These are phyloP conservation scores for Aspergillus mulundensis DNA, from an alignment of 495 filamentous ascomycete genomes.

Conservation along the genomic window DNA sequence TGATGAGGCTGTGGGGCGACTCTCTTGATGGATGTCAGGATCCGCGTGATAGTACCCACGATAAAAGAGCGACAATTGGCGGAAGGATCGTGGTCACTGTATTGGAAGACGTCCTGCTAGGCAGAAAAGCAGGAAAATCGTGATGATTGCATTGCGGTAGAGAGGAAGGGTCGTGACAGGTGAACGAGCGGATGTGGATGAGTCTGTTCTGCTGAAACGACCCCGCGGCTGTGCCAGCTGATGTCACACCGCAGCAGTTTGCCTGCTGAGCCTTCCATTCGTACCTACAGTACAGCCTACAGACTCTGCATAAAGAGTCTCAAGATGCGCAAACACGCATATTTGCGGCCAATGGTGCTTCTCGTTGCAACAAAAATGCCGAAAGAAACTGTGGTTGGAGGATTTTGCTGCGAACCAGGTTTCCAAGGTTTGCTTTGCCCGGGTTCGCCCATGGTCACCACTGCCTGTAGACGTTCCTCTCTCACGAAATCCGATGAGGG, in stretches of 20 bases:
- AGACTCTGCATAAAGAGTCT: background rate
- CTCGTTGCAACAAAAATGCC: background rate
- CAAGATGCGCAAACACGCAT: background rate
- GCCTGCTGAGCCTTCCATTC: conserved; percentile 5
- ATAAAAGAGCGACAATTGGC: background rate
- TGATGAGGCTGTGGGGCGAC: background rate
- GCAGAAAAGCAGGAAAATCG: background rate
- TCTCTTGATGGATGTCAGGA: background rate
- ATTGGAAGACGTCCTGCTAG: background rate
- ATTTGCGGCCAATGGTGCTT: conserved; percentile 2
- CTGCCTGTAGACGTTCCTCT: too few species aligned
- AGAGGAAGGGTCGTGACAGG: background rate
- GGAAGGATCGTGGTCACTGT: background rate
- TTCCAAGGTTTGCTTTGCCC: background rate
- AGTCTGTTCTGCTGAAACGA: conserved; percentile 12
- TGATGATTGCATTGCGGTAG: background rate
- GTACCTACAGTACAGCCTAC: background rate
- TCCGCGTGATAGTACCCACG: background rate
- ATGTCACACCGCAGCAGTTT: conserved; percentile 25
- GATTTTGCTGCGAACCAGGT: background rate
- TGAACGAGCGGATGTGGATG: background rate
- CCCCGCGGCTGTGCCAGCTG: conserved; percentile 25
- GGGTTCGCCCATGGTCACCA: background rate
- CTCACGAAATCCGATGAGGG: too few species aligned
- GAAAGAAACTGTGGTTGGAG: background rate